phyloP scores from a whole-genome alignment of 1,284 basidiomycete genomes.

The Ceratobasidium sp. region DNA sequence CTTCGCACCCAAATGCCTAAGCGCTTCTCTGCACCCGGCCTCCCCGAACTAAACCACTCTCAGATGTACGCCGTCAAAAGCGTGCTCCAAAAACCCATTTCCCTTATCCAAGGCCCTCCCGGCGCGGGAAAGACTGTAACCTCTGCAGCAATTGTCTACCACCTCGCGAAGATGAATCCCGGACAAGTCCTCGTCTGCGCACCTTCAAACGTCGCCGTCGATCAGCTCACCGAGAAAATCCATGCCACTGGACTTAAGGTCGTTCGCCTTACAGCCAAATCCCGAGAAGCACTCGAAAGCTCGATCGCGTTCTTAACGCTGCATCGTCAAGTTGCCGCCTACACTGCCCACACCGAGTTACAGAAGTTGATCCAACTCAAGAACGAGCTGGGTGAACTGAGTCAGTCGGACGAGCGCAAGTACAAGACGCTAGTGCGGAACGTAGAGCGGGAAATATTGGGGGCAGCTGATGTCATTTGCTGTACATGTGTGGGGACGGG shows the following conservation, averaged over 20 bases:
- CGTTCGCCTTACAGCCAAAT: constrained; percentile 97
- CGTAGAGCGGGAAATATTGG: constrained; percentile 97
- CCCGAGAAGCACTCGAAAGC: constrained; percentile 95
- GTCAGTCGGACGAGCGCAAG: constrained; percentile 96
- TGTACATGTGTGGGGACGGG: constrained; percentile 98
- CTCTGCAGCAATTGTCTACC: constrained; percentile 99
- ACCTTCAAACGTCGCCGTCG: constrained; percentile 99
- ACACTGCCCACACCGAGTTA: constrained; percentile 92
- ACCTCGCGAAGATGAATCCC: constrained; percentile 99
- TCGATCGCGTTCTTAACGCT: constrained; percentile 93
- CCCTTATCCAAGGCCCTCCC: constrained; percentile 97
- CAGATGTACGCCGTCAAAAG: constrained; percentile 99
- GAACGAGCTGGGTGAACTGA: constrained; percentile 96
- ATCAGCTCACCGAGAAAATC: constrained; percentile 99
- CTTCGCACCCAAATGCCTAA: constrained; percentile 97
- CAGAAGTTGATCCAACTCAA: constrained; percentile 98
- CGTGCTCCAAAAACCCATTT: constrained; percentile 97
- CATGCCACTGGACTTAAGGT: constrained; percentile 97
- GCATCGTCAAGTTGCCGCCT: constrained; percentile 97
- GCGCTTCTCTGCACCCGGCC: constrained; percentile 94
- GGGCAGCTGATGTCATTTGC: constrained; percentile 97
- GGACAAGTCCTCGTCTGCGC: constrained; percentile 99
- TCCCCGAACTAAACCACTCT: constrained; percentile 98
- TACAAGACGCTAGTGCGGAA: constrained; percentile 95
- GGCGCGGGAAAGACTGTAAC: constrained; percentile 99